Conservation (phyloP, 2,329 filamentous ascomycete genomes). For the Paradendryphiella salina region DNA sequence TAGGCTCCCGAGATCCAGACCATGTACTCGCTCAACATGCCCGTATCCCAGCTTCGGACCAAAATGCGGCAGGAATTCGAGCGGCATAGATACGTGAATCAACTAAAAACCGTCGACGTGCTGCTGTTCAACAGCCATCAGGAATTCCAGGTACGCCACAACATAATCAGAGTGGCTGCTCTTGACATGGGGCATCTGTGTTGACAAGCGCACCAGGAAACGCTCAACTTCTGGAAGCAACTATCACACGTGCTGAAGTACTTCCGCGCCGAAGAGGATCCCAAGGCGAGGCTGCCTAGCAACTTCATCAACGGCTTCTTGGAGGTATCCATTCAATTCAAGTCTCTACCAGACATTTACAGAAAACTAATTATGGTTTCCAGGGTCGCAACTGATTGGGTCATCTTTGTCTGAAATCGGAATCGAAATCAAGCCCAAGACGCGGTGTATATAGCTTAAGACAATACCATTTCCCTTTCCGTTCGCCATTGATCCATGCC, state of each 20-base stretch:
- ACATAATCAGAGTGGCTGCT: not conserved
- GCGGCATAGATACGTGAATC: conserved; percentile 88
- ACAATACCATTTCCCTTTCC: conserved; percentile 44
- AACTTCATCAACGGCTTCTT: conserved; percentile 95
- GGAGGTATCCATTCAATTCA: conserved; percentile 67
- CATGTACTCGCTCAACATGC: conserved; percentile 93
- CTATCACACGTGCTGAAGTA: conserved; percentile 94
- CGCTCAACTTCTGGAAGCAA: conserved; percentile 99
- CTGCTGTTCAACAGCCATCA: conserved; percentile 87
- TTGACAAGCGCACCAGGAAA: conserved; percentile 67
- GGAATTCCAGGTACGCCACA: conserved; percentile 78
- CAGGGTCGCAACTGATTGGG: conserved; percentile 46
- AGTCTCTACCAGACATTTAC: no score
- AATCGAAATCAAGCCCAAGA: conserved; percentile 21
- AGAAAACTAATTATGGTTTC: conserved; percentile 12
- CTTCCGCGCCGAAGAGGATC: conserved; percentile 86
- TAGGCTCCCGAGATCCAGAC: conserved; percentile 95
- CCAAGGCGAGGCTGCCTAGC: conserved; percentile 72
- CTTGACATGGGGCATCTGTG: not conserved
- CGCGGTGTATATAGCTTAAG: conserved; percentile 41
- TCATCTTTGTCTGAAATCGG: conserved; percentile 5
- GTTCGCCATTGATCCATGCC: conserved; percentile 29
- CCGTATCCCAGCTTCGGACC: conserved; percentile 83
- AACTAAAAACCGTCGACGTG: conserved; percentile 85
- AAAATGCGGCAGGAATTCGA: conserved; percentile 98